Conservation (phyloP, 805 yeast genomes). For the Clavispora santaluciae region DNA sequence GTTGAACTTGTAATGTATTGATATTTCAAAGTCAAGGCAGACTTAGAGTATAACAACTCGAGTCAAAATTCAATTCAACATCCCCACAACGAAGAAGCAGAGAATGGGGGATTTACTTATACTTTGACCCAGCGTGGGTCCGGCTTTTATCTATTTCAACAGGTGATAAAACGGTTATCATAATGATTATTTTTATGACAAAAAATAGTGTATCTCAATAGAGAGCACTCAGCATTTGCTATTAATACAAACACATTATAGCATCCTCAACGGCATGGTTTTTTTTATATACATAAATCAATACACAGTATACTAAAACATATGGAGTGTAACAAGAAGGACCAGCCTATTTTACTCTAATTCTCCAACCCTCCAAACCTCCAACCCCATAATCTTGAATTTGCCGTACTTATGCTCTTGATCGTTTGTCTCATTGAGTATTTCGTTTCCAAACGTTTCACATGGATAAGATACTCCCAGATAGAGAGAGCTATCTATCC, state of each 20-base stretch:
- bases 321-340: background rate
- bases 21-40: no score
- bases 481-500: constrained; percentile 71
- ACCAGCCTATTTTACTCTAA: constrained; percentile 2
- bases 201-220: constrained; percentile 2
- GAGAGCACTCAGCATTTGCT: constrained; percentile 8
- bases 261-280: constrained; percentile 50
- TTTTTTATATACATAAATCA: background rate
- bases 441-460: constrained; percentile 87
- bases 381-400: constrained; percentile 73
- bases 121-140: constrained; percentile 18
- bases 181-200: constrained; percentile 24
- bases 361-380: constrained; percentile 74
- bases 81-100: background rate
- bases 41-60: no score
- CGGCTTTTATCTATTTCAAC: constrained; percentile 20
- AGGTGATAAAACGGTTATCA: constrained; percentile 21
- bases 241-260: constrained; percentile 15
- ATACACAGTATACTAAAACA: background rate
- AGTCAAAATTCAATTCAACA: background rate
- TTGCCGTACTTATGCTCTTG: constrained; percentile 37
- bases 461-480: constrained; percentile 77
- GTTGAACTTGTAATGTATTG: background rate
- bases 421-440: constrained; percentile 35
- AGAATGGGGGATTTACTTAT: constrained; percentile 7